Evolutionary conservation across 139 green algal species (phyloP), one percentile per base, ranked within the genome.

Genomic region (Monoraphidium neglectum): DNA sequence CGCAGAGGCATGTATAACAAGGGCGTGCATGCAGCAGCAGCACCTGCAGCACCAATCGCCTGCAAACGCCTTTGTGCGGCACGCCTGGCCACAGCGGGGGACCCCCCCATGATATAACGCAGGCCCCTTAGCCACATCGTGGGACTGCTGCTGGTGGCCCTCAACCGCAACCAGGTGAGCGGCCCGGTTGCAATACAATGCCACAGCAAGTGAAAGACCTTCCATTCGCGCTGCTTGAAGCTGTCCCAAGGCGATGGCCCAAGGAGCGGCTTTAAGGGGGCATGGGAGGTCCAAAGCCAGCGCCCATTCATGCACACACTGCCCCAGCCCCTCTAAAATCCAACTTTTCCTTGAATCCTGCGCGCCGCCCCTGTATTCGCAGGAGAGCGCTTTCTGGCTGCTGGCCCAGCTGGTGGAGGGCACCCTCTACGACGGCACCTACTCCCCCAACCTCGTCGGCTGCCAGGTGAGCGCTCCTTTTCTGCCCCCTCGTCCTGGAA

Each of bases 51-150:
- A n/a, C n/a, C n/a, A n/a, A n/a, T n/a, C n/a, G n/a, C n/a, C n/a
- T n/a, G n/a, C n/a, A n/a, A n/a, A n/a, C n/a, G n/a, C n/a, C n/a
- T n/a, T n/a, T n/a, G n/a, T n/a, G n/a, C n/a, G n/a, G n/a, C n/a
- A n/a, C n/a, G n/a, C n/a, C n/a, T n/a, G n/a, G n/a, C n/a, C n/a
- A n/a, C n/a, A n/a, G n/a, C n/a, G n/a, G n/a, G n/a, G n/a, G n/a
- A n/a, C n/a, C n/a, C n/a, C n/a, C n/a, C n/a, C n/a, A n/a, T n/a
- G n/a, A n/a, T n/a, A n/a, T n/a, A n/a, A n/a, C n/a, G n/a, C n/a
- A n/a, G n/a, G 38, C 47, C 68, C 76, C 91, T 96, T 85, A 94
- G 93, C 81, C 91, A 89, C 47, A 77, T 97, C 35, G 90, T 90
- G 8, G 90, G 85, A 13, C 78, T 96, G 82, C 84, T 96, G 71